Conservation (phyloP, 202 grass and related monocot species). For the Musa balbisiana region DNA sequence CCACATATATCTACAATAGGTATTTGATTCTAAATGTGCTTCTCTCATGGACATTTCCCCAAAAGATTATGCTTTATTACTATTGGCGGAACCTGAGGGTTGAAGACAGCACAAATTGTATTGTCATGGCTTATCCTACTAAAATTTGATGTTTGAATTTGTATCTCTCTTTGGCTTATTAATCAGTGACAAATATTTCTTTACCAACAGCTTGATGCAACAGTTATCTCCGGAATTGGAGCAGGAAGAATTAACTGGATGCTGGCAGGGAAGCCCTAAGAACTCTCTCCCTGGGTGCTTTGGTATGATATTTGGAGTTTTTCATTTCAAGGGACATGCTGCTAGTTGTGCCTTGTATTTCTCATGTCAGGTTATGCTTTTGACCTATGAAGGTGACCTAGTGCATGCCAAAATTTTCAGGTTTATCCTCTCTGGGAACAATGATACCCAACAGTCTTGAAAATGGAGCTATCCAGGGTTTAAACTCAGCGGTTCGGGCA, state of each 20-base stretch:
- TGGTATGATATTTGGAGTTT: slow-evolving; percentile 27
- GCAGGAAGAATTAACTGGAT: slow-evolving; percentile 14
- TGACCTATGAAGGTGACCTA: slow-evolving; percentile 19
- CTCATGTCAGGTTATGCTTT: slow-evolving; percentile 2
- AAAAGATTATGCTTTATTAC: too few relatives aligned
- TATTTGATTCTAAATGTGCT: too few relatives aligned
- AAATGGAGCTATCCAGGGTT: slow-evolving; percentile 46
- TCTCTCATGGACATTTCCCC: too few relatives aligned
- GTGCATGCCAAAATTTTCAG: slow-evolving; percentile 25
- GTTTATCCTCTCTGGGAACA: slow-evolving; percentile 43
- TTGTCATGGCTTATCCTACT: neutral
- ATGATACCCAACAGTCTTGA: slow-evolving; percentile 39
- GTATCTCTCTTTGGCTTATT: slow-evolving; percentile 15
- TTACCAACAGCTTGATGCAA: slow-evolving; percentile 32
- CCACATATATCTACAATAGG: too few relatives aligned
- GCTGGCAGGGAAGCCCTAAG: slow-evolving; percentile 27
- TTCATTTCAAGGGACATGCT: neutral
- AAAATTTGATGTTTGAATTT: neutral
- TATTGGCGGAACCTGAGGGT: too few relatives aligned
- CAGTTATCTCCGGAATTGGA: slow-evolving; percentile 35
- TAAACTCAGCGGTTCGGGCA: slow-evolving; percentile 44
- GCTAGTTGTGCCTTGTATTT: slow-evolving; percentile 11
- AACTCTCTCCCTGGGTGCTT: slow-evolving; percentile 38
- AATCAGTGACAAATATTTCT: slow-evolving; percentile 10
- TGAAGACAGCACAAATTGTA: neutral